Evolutionary conservation across 225 moss, liverwort and hornwort species (phyloP), one percentile per base, ranked within the genome.

Genomic region (Bryoerythrophyllum caledonicum): DNA sequence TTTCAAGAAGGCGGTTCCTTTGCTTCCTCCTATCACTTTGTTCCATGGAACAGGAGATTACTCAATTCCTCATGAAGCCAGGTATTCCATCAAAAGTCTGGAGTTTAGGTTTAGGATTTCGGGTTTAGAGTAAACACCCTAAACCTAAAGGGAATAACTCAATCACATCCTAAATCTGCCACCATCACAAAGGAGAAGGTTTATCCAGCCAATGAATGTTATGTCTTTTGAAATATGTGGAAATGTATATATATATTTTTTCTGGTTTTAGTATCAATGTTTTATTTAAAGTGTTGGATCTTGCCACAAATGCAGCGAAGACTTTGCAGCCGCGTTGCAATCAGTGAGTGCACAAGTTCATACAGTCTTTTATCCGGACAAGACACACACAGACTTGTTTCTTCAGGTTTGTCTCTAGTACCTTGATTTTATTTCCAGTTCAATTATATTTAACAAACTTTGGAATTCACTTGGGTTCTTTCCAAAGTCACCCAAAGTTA

Each of bases 331-430:
- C 11, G 79, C 84, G 7, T 84, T 92, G 10, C 58, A 12, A 34
- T 65, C 68, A 44, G 84, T 72, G 43, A 84, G 91, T 52, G 91
- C 79, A 51, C 79, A 35, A 30, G 91, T 70, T 24, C 71, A 60
- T 10, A 74, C 69, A 3, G 77, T 69, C 49, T 65, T 90, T 15
- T 92, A 92, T 73, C 72, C 74, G 19, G 82, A 88, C 63, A 92
- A 92, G 68, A 88, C 91, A 12, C 91, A 92, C 73, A 92, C 91
- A 26, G 91, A 92, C 75, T 82, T 92, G 64, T 88, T 92, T 75
- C 67, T 92, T 41, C 91, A 91, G 89, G 91, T 89, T 62, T 60
- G 28, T 68, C 25, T 57, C 9, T 37, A 5, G 37, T 37, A 10
- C 52, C 52, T 19, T 54, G 9, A 38, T 38, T 38, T 38, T 8